These are phyloP conservation scores for Cryptococcus deneoformans DNA, from an alignment of 1,284 basidiomycete species.

Conservation along the genomic window DNA sequence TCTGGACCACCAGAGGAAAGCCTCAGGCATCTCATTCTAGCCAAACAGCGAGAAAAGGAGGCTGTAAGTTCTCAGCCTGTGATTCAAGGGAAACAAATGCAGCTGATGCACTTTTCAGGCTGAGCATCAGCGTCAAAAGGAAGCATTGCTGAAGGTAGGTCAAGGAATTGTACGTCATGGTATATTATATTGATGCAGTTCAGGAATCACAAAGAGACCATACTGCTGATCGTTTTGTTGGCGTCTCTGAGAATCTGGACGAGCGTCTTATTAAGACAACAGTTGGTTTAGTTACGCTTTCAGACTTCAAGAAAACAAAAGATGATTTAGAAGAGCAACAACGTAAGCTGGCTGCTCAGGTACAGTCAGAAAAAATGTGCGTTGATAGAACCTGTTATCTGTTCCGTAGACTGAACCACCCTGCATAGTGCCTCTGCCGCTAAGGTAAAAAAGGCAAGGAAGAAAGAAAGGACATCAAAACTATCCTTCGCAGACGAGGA, in stretches of 20 bases:
- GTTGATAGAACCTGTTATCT: neutral
- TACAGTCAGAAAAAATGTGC: conserved; percentile 32
- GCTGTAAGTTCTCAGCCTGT: conserved; percentile 21
- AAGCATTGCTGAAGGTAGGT: conserved; percentile 32
- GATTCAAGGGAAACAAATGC: too few relatives aligned
- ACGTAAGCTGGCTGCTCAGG: conserved; percentile 75
- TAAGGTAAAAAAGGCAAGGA: conserved; percentile 82
- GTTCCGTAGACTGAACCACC: neutral
- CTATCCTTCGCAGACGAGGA: conserved; percentile 89
- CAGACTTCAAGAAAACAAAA: conserved; percentile 86
- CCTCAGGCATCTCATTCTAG: conserved; percentile 19
- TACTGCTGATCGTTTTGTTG: conserved; percentile 85
- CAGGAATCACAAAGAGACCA: conserved; percentile 57
- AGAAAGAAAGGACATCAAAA: conserved; percentile 77
- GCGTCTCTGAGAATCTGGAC: conserved; percentile 92
- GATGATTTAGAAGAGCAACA: conserved; percentile 92
- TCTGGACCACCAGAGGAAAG: conserved; percentile 29
- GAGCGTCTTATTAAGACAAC: conserved; percentile 91
- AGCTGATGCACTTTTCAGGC: conserved; percentile 16
- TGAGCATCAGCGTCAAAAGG: conserved; percentile 35
- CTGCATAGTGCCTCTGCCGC: conserved; percentile 51
- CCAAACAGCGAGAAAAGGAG: conserved; percentile 34
- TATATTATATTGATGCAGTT: neutral
- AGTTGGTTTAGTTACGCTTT: conserved; percentile 85
- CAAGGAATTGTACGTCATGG: neutral